Evolutionary conservation across 192 early-diverging fungal species (phyloP).

Genomic region (Coemansia biformis): DNA sequence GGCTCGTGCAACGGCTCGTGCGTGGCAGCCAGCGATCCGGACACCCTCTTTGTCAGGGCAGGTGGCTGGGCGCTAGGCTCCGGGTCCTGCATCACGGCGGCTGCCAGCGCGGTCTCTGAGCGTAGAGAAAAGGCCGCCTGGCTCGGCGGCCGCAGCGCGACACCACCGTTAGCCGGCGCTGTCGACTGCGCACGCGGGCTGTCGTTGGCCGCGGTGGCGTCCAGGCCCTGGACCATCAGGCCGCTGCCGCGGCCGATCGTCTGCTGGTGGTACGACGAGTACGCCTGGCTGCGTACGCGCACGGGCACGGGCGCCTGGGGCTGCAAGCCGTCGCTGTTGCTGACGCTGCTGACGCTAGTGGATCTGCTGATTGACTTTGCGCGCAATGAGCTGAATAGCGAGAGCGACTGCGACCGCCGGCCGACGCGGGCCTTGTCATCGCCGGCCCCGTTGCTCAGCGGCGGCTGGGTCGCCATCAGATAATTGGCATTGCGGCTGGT

Average conservation of each 20-base stretch:
- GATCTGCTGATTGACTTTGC: slow-evolving; percentile 6
- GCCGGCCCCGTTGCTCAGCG: background rate
- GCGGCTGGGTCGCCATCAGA: slow-evolving; percentile 18
- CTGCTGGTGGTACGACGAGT: slow-evolving; percentile 40
- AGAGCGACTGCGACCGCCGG: slow-evolving; percentile 14
- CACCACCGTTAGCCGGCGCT: background rate
- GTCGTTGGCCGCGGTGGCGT: background rate
- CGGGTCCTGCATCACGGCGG: slow-evolving; percentile 1
- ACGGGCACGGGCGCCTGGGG: slow-evolving; percentile 33
- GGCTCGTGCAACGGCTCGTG: too few species aligned
- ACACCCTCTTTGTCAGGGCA: background rate
- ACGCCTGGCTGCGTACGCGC: slow-evolving; percentile 45
- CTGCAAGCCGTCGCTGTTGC: slow-evolving; percentile 1
- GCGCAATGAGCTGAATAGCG: slow-evolving; percentile 17
- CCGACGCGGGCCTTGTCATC: background rate
- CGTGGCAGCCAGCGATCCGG: background rate
- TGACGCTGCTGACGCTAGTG: background rate
- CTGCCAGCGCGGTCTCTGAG: slow-evolving; percentile 31
- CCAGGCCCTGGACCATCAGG: slow-evolving; percentile 20
- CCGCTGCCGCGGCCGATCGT: slow-evolving; percentile 17
- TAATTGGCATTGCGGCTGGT: slow-evolving; percentile 22
- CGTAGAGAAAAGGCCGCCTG: slow-evolving; percentile 36
- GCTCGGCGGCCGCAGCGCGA: slow-evolving; percentile 10
- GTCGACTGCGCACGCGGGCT: too few species aligned
- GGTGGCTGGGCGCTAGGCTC: background rate